phyloP scores from a whole-genome alignment of 192 early-diverging fungal species.

The Coemansia sp. region DNA sequence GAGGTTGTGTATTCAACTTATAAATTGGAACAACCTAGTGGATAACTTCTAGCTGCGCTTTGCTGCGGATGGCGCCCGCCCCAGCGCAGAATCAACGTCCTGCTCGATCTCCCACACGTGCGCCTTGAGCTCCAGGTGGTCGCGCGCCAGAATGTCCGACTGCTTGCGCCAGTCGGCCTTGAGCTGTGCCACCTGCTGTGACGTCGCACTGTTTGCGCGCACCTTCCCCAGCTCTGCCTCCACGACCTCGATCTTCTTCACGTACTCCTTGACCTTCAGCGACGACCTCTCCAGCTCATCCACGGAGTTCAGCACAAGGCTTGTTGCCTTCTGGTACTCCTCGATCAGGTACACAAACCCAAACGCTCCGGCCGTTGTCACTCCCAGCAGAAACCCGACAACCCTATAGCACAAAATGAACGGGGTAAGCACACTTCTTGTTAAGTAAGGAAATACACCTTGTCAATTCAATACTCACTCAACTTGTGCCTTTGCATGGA shows the following conservation, averaged over 20 bases:
- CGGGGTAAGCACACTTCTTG: too few species aligned
- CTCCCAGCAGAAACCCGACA: slow-evolving; percentile 77
- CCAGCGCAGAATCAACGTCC: slow-evolving; percentile 46
- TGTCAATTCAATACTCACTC: too few species aligned
- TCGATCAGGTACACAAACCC: slow-evolving; percentile 86
- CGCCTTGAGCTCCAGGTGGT: slow-evolving; percentile 81
- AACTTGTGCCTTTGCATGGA: too few species aligned
- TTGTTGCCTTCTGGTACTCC: slow-evolving; percentile 78
- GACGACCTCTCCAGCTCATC: slow-evolving; percentile 78
- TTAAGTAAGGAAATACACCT: too few species aligned
- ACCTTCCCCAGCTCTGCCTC: slow-evolving; percentile 65
- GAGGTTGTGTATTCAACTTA: not conserved
- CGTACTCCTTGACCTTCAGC: slow-evolving; percentile 72
- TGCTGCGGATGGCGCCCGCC: slow-evolving; percentile 1
- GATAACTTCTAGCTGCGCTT: not conserved
- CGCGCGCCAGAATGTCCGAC: slow-evolving; percentile 70
- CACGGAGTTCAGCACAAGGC: slow-evolving; percentile 68
- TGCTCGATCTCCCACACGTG: slow-evolving; percentile 71
- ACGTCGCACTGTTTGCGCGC: slow-evolving; percentile 59
- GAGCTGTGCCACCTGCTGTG: slow-evolving; percentile 52
- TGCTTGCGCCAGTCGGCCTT: slow-evolving; percentile 56
- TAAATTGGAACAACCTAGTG: too few species aligned
- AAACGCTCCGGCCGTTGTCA: slow-evolving; percentile 66
- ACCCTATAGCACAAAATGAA: slow-evolving; percentile 48
- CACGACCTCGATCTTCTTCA: slow-evolving; percentile 74